Base-by-base conservation (phyloP, 768 basidiomycete genomes). In the Suillus ampliporus region DNA sequence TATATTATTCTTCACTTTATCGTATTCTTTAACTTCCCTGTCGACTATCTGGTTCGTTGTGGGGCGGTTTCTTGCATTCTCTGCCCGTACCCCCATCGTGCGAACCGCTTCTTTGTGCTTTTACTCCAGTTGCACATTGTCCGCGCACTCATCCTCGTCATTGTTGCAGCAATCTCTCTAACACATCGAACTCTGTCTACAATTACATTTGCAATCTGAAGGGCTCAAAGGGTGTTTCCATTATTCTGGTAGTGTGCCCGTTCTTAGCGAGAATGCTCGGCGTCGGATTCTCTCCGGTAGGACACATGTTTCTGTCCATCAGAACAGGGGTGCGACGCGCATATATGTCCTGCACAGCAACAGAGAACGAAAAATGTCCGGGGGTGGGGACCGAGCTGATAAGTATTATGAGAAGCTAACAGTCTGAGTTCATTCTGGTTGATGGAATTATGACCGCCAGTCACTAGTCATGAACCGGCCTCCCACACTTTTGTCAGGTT, bases 1-100 rank as follows among this genome's bases (percentile, higher is more conserved):
- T 85, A 81, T 86, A 85, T 92, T 91, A 91, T 91, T 91, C 84
- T 86, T 89, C 88, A 89, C 80, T 82, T 90, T 89, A 91, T 87
- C 82, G 78, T 81, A 83, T 80, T 80, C 78, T 78, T 81, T 76
- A 66, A 67, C 63, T 65, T 59, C 64, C 69, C 68, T 76, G 75
- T 77, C 72, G 79, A 72, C 72, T 71, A 67, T 69, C 71, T 71
- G 73, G 71, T 69, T 65, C 72, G 74, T 76, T 68, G 65, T 74
- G 70, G 70, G 73, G 66, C 61, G 69, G 71, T 68, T 72, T 70
- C 64, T 76, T 77, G 72, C 69, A 60, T 68, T 66, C 48, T 43
- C 28, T 61, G 50, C 64, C 50, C 37, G 26, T 26, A 28, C 47
- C 54, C 64, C 58, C 37, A 61, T 61, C 31, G 59, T n/a, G 58